Evolutionary conservation across 2,329 filamentous ascomycete genomes (phyloP).

Genomic region (Cytospora schulzeri): DNA sequence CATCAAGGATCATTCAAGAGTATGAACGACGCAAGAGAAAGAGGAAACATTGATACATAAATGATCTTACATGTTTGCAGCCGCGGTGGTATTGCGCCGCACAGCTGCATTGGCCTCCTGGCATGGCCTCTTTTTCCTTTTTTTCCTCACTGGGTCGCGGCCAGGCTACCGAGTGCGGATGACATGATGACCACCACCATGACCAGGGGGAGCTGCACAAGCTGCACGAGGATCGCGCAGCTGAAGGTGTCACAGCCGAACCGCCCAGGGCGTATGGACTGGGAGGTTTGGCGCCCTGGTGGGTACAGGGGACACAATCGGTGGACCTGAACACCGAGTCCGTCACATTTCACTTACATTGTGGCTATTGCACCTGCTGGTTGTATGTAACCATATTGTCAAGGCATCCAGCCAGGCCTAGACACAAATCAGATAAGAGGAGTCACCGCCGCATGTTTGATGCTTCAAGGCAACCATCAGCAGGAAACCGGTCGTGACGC

Average conservation of each 20-base stretch:
- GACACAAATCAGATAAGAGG: background rate
- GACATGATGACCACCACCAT: constrained; percentile 12
- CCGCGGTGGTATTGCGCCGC: constrained; percentile 16
- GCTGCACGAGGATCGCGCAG: constrained; percentile 21
- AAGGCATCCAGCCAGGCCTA: background rate
- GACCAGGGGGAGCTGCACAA: constrained; percentile 19
- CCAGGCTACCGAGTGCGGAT: constrained; percentile 11
- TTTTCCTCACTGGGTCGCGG: constrained; percentile 11
- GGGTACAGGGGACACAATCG: background rate
- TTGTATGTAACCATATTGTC: background rate
- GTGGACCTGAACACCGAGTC: background rate
- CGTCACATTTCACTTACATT: background rate
- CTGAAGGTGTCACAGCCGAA: constrained; percentile 13
- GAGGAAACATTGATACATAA: constrained; percentile 1
- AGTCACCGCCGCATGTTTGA: background rate
- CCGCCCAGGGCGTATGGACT: background rate
- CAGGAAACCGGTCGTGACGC: background rate
- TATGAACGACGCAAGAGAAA: background rate
- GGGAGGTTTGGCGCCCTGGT: constrained; percentile 6
- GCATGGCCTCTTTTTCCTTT: background rate
- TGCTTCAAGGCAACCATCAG: background rate
- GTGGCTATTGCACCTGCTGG: background rate
- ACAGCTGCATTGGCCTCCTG: constrained; percentile 17
- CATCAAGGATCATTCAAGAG: background rate
- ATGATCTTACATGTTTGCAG: background rate